A percentile compares a stretch with the other conserved stretches of the same genome.
Evolutionary conservation across 164 flowering plant species (phyloP).

Genomic region (Stephania cephalantha): DNA sequence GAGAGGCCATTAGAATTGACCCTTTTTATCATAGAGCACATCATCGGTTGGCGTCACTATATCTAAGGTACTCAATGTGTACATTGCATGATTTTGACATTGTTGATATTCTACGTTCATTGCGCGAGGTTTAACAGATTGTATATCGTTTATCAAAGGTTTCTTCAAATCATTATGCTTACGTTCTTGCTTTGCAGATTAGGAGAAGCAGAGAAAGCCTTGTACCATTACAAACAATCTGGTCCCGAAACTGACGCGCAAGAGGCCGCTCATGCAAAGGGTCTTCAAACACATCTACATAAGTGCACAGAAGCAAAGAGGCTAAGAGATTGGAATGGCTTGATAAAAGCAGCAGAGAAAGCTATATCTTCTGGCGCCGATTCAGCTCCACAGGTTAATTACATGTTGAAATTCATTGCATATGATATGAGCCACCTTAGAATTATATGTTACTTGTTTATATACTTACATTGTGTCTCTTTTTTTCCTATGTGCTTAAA

Average conservation of each 20-base stretch:
- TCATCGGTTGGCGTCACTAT: constrained; percentile 58
- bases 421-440: too few species aligned
- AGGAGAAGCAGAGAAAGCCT: constrained; percentile 71
- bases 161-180: neutral
- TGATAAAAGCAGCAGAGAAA: constrained; percentile 41
- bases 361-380: constrained; percentile 69
- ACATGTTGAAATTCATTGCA: neutral
- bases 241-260: constrained; percentile 29
- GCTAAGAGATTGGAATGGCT: constrained; percentile 45
- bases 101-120: too few species aligned
- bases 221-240: constrained; percentile 49
- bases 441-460: neutral
- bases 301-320: constrained; percentile 49
- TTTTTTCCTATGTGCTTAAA: constrained; percentile 12
- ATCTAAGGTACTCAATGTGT: constrained; percentile 41
- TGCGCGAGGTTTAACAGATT: too few species aligned
- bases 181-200: constrained; percentile 31
- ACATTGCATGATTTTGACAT: neutral
- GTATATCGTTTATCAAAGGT: neutral
- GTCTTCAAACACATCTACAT: constrained; percentile 33
- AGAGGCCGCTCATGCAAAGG: constrained; percentile 40
- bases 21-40: constrained; percentile 72
- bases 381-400: constrained; percentile 65
- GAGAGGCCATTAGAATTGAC: constrained; percentile 63
- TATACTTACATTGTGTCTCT: neutral